phyloP scores from a whole-genome alignment of 1,284 basidiomycete genomes.

The Peniophora sp. region DNA sequence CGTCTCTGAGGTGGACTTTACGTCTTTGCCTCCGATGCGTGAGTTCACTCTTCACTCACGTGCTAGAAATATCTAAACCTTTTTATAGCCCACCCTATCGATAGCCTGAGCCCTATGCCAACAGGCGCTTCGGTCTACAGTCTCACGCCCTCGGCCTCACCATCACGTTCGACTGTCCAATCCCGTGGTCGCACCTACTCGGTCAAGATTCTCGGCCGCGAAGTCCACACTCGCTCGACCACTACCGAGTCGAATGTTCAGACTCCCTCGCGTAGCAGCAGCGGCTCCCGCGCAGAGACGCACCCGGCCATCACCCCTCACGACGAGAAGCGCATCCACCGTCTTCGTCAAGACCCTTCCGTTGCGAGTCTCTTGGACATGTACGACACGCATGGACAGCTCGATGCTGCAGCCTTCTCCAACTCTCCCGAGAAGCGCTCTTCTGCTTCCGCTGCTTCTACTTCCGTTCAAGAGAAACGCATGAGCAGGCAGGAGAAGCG shows the following conservation, averaged over 20 bases:
- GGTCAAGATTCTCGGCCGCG: slow-evolving; percentile 57
- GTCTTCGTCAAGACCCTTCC: slow-evolving; percentile 66
- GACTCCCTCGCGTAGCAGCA: slow-evolving; percentile 19
- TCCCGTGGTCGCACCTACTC: slow-evolving; percentile 51
- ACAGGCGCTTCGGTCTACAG: too few relatives aligned
- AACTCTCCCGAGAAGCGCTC: slow-evolving; percentile 44
- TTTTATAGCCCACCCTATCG: slow-evolving; percentile 67
- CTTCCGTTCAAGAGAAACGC: too few relatives aligned
- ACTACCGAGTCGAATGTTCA: slow-evolving; percentile 52
- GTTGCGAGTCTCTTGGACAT: slow-evolving; percentile 62
- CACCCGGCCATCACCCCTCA: slow-evolving; percentile 33
- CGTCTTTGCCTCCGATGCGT: slow-evolving; percentile 60
- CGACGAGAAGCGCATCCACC: slow-evolving; percentile 44
- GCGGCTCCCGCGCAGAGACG: slow-evolving; percentile 7
- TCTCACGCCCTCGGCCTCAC: slow-evolving; percentile 30
- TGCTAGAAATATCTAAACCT: too few relatives aligned
- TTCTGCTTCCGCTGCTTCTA: too few relatives aligned
- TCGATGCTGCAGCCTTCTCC: slow-evolving; percentile 54
- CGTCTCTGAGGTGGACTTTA: slow-evolving; percentile 46
- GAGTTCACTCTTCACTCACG: slow-evolving; percentile 30
- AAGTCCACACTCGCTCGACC: slow-evolving; percentile 51
- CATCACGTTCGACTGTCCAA: slow-evolving; percentile 26
- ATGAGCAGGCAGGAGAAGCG: too few relatives aligned
- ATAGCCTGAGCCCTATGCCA: slow-evolving; percentile 36
- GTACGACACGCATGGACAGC: slow-evolving; percentile 63